Base-by-base conservation (phyloP, 768 basidiomycete genomes). In the Lactifluus piperatus region DNA sequence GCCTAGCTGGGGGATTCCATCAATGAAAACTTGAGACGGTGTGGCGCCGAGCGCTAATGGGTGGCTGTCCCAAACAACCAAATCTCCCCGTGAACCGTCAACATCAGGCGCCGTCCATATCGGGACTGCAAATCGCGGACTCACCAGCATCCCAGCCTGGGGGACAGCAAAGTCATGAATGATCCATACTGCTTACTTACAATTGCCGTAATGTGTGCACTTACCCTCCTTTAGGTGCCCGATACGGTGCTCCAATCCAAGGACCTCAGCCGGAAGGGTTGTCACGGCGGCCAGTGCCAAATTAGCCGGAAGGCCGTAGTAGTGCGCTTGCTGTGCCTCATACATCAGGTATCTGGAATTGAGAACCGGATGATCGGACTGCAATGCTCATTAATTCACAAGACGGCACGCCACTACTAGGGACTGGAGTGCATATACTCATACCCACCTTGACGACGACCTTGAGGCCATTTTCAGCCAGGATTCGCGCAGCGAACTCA, bases 21-120 rank as follows among this genome's bases (percentile, higher is more conserved):
- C 91, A 60, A 93, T 88, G 77, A 85, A 94, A 27, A 91, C 89
- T 66, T 93, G 90, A 4, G 74, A 70, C 0, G 92, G 91, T 1
- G 89, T 91, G 0, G 91, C 85, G 22, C 90, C 91, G 4, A 93
- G 75, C 0, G 80, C 67, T 26, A 94, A 76, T 0, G 91, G 92
- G 69, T 92, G 89, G 4, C 81, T 81, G 58, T 88, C 85, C 86
- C 86, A 88, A 13, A 80, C 69, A n/a, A 80, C 78, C 24, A 80
- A 44, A 65, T 81, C 74, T 75, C 89, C 76, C 4, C 90, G 90
- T 0, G 88, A 84, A 22, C 89, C 88, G 22, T 88, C 88, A 11
- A 93, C 5, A 26, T 36, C 45, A 56, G 58, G 54, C 54, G 48
- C 59, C 22, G 29, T 30, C 44, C 20, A 48, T 27, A 20, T 43